Evolutionary conservation across 78 protist genomes (phyloP).

Genomic region (Dictyostelium citrinum): DNA sequence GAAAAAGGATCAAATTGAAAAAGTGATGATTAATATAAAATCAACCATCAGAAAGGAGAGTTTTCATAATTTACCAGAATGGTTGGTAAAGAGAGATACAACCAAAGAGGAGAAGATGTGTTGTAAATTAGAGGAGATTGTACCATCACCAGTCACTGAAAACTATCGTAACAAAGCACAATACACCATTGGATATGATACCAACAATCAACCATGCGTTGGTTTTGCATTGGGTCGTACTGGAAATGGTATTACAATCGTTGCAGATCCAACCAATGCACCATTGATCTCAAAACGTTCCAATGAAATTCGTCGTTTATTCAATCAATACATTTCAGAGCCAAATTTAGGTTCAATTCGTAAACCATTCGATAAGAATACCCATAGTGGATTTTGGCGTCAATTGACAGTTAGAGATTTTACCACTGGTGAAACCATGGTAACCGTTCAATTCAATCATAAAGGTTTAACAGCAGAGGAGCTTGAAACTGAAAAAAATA

Average conservation of each 20-base stretch:
- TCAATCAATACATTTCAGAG: background rate
- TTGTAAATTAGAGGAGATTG: constrained; percentile 48
- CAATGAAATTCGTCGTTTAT: constrained; percentile 7
- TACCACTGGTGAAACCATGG: constrained; percentile 81
- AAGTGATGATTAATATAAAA: background rate
- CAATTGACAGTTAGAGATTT: constrained; percentile 67
- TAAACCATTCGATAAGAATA: constrained; percentile 54
- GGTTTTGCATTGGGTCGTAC: constrained; percentile 77
- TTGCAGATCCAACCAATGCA: constrained; percentile 55
- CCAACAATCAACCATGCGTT: constrained; percentile 11
- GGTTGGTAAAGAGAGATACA: background rate
- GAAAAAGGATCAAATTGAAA: background rate
- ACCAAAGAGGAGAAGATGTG: background rate
- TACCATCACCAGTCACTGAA: constrained; percentile 21
- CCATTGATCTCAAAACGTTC: constrained; percentile 26
- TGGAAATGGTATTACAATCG: constrained; percentile 37
- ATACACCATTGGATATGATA: constrained; percentile 54
- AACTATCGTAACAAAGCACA: constrained; percentile 53
- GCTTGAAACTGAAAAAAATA: background rate
- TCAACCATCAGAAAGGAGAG: constrained; percentile 12
- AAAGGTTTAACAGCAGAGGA: constrained; percentile 5
- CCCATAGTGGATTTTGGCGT: constrained; percentile 81
- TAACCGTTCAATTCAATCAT: constrained; percentile 47
- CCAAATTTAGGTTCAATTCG: background rate
- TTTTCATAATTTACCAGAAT: background rate